Evolutionary conservation across 495 filamentous ascomycete genomes (phyloP).

Genomic region (Endocarpon pusillum): DNA sequence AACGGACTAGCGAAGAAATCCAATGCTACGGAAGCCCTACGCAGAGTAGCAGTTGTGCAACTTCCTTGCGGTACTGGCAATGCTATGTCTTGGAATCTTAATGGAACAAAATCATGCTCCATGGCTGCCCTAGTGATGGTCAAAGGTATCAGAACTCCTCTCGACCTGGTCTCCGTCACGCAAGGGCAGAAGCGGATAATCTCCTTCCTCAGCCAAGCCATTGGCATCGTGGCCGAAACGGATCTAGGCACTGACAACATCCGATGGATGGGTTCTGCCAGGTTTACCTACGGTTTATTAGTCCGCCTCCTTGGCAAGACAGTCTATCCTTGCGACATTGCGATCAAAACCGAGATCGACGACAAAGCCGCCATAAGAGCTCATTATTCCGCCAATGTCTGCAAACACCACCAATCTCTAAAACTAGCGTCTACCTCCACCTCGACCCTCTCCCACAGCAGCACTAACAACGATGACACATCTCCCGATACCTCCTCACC

Average conservation of each 20-base stretch:
- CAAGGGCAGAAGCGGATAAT: slow-evolving; percentile 55
- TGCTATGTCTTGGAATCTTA: slow-evolving; percentile 79
- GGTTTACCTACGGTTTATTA: slow-evolving; percentile 75
- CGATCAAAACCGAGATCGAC: slow-evolving; percentile 62
- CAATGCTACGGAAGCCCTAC: slow-evolving; percentile 58
- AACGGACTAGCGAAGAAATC: slow-evolving; percentile 68
- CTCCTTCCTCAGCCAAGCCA: slow-evolving; percentile 80
- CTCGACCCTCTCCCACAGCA: slow-evolving; percentile 2
- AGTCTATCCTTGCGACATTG: slow-evolving; percentile 76
- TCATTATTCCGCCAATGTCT: slow-evolving; percentile 43
- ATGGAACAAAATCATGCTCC: slow-evolving; percentile 60
- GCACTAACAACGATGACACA: slow-evolving; percentile 8
- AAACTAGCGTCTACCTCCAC: slow-evolving; percentile 6
- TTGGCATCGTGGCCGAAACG: slow-evolving; percentile 77
- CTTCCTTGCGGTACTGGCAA: slow-evolving; percentile 89
- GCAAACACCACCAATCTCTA: slow-evolving; percentile 15
- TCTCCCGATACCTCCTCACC: slow-evolving; percentile 8
- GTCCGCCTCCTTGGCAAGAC: slow-evolving; percentile 51
- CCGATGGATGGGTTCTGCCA: slow-evolving; percentile 73
- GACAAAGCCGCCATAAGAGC: slow-evolving; percentile 59
- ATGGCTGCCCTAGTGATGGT: slow-evolving; percentile 65
- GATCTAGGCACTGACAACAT: slow-evolving; percentile 82
- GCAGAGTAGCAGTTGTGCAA: slow-evolving; percentile 69
- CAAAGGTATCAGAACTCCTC: slow-evolving; percentile 63
- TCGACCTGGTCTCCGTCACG: slow-evolving; percentile 79